phyloP scores from a whole-genome alignment of 2,329 filamentous ascomycete genomes.

The Fusarium chuoi region DNA sequence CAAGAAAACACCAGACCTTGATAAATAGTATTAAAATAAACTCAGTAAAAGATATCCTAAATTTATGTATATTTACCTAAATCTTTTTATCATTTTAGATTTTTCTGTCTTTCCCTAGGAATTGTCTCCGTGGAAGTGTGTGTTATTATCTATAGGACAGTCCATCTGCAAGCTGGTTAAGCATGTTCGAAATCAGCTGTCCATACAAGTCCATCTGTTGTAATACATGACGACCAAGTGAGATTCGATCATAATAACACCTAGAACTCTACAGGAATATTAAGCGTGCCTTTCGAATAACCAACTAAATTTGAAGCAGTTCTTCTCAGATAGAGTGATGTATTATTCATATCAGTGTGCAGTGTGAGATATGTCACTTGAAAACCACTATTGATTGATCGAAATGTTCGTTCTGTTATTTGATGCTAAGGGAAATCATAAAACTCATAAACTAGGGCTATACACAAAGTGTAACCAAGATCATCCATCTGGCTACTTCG shows the following conservation, averaged over 20 bases:
- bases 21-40: no score
- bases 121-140: background rate
- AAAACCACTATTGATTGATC: constrained; percentile 9
- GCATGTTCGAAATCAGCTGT: background rate
- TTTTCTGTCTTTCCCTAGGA: no score
- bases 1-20: no score
- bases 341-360: background rate
- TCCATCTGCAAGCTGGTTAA: background rate
- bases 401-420: constrained; percentile 39
- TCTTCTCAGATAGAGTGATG: background rate
- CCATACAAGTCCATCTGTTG: background rate
- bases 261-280: background rate
- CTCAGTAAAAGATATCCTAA: no score
- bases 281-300: background rate
- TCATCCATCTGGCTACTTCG: constrained; percentile 38
- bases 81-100: no score
- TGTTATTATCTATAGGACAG: background rate
- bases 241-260: background rate
- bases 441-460: constrained; percentile 39
- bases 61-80: no score
- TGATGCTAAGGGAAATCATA: constrained; percentile 43
- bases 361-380: background rate
- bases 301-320: no score
- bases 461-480: constrained; percentile 38
- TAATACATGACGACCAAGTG: background rate